Conservation (phyloP, 495 filamentous ascomycete genomes). For the Penicillium maclennaniae region DNA sequence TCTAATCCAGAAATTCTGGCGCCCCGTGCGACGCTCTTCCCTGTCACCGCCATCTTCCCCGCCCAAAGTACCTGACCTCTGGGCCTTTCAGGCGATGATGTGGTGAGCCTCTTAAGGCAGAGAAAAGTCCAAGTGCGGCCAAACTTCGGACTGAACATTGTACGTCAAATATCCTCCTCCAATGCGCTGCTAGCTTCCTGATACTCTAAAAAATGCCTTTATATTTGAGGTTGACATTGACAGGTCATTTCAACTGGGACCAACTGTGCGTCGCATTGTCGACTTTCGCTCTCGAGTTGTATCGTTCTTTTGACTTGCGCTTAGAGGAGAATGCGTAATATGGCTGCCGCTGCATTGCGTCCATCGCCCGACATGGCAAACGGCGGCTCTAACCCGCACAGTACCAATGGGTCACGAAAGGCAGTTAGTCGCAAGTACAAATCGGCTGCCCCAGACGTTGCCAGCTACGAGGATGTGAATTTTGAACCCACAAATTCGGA, state of each 20-base stretch:
- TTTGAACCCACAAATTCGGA: constrained; percentile 4
- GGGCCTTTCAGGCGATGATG: constrained; percentile 15
- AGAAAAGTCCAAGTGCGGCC: constrained; percentile 18
- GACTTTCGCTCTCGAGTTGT: neutral
- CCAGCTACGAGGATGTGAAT: constrained; percentile 6
- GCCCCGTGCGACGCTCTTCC: constrained; percentile 7
- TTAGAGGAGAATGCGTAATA: neutral
- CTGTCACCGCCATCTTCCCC: constrained; percentile 9
- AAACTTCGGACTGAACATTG: neutral
- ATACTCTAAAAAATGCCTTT: constrained; percentile 5
- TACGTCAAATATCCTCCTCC: constrained; percentile 1
- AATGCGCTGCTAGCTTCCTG: neutral
- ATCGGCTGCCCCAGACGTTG: neutral
- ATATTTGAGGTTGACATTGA: constrained; percentile 1
- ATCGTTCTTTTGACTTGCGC: neutral
- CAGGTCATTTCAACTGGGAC: constrained; percentile 7
- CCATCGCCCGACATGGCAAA: constrained; percentile 24
- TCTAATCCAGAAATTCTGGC: neutral
- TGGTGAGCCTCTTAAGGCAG: constrained; percentile 22
- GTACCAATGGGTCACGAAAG: constrained; percentile 8
- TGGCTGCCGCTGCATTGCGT: constrained; percentile 20
- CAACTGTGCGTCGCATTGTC: neutral
- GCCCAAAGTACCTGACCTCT: constrained; percentile 2
- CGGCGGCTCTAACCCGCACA: constrained; percentile 6
- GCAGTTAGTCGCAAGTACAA: constrained; percentile 12